Evolutionary conservation across 176 grass and related monocot species (phyloP).

Genomic region (Juncus effusus): DNA sequence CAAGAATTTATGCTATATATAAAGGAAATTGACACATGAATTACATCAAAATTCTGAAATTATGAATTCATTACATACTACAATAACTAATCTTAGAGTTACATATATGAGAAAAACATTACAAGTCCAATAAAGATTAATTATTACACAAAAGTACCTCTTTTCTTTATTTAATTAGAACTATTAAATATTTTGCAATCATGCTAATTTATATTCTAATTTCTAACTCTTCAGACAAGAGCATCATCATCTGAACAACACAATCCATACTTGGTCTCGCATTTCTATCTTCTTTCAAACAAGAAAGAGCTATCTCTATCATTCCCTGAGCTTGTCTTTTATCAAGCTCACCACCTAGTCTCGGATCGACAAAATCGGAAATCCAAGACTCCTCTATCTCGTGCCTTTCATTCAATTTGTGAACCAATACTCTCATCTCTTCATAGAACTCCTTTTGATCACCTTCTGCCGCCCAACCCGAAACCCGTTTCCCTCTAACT

Average conservation of each 20-base stretch:
- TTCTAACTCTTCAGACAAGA: conserved; percentile 19
- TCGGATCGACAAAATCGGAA: conserved; percentile 14
- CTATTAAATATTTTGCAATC: too few species aligned
- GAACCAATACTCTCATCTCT: neutral
- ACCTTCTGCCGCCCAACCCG: conserved; percentile 15
- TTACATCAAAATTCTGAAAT: too few species aligned
- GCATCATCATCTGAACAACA: conserved; percentile 22
- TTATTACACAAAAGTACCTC: too few species aligned
- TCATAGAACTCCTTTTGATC: neutral
- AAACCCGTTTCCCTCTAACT: conserved; percentile 24
- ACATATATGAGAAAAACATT: too few species aligned
- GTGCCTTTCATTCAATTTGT: neutral
- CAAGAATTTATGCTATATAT: too few species aligned
- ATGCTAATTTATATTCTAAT: neutral
- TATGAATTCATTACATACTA: too few species aligned
- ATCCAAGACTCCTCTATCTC: conserved; percentile 13
- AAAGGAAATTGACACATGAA: too few species aligned
- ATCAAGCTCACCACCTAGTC: neutral
- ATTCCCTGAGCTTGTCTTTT: conserved; percentile 20
- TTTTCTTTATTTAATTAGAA: too few species aligned
- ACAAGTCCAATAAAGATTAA: too few species aligned
- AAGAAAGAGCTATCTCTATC: conserved; percentile 14
- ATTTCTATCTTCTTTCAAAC: conserved; percentile 22
- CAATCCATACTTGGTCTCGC: conserved; percentile 22
- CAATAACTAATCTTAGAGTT: too few species aligned